phyloP scores from a whole-genome alignment of 441 rosid genomes.

The Lepidium campestre region DNA sequence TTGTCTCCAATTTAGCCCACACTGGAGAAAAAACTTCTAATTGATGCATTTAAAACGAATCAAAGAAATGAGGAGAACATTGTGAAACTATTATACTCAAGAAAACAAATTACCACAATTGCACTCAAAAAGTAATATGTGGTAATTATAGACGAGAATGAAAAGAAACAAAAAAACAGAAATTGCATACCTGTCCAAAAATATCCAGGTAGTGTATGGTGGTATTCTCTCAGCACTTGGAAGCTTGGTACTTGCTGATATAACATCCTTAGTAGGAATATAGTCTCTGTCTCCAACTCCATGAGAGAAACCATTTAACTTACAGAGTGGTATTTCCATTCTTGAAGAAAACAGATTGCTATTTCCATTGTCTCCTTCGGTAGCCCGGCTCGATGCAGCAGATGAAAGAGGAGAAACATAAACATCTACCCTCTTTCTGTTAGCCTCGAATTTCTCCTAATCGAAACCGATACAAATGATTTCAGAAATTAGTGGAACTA shows the following conservation, averaged over 20 bases:
- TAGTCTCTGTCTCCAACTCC: constrained; percentile 66
- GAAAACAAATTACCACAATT: neutral
- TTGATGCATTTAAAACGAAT: neutral
- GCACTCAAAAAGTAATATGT: neutral
- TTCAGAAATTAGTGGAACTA: neutral
- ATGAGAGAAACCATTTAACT: constrained; percentile 47
- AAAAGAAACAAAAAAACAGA: neutral
- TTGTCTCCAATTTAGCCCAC: neutral
- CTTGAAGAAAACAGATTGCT: constrained; percentile 35
- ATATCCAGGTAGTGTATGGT: constrained; percentile 91
- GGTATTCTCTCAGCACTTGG: constrained; percentile 70
- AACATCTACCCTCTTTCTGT: constrained; percentile 49
- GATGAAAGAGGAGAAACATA: constrained; percentile 37
- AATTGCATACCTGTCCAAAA: constrained; percentile 52
- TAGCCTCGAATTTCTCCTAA: constrained; percentile 65
- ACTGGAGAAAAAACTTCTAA: neutral
- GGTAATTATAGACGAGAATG: neutral
- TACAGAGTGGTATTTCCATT: constrained; percentile 54
- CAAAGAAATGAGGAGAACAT: neutral
- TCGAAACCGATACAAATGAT: neutral
- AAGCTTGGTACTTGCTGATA: constrained; percentile 45
- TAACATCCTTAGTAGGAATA: constrained; percentile 55
- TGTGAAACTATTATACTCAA: neutral
- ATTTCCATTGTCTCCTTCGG: constrained; percentile 28
- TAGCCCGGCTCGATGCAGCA: constrained; percentile 38